Base-by-base conservation (phyloP, 768 basidiomycete genomes). In the Boletus pseudo-olivaceus region DNA sequence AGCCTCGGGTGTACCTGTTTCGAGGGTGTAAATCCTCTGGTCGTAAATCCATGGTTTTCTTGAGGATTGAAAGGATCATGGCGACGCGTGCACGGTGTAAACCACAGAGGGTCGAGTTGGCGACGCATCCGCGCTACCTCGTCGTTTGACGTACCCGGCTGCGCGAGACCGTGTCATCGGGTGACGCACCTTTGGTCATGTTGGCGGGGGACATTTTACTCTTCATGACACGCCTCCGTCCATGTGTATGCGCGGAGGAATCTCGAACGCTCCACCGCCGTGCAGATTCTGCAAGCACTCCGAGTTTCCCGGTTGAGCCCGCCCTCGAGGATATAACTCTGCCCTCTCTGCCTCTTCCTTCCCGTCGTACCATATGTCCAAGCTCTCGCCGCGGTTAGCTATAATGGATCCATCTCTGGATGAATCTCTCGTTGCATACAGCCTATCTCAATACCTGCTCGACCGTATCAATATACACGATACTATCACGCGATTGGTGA, bases 381-480 rank as follows among this genome's bases (percentile, higher is more conserved):
- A 43, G 49, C 19, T 39, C 32, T 43, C 20, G 33, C 27, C 34
- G 19, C 27, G 26, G 39, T 26, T 20, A 17, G 33, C 23, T 41
- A 15, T 41, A 19, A 61, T 60, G 62, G 54, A 59, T 17, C 20
- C 42, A 30, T 34, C 56, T 19, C 26, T 44, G 45, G 52, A 55
- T 20, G 53, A 53, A 23, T 39, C 48, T 45, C 51, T 59, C 9
- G 10, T 54, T 23, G 35, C 55, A 29, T 67, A 67, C 51, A 56
- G 34, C 30, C 12, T 61, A 17, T 46, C 61, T 32, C 62, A 67
- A 47, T 63, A 64, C 43, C 23, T 67, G 20, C 58, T 67, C 19
- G 67, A 67, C 46, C 59, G 64, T 14, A 14, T 49, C 57, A 68
- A 66, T 20, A 67, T 67, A 44, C 62, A 68, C 23, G 66, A 67